Percentiles rank a stretch among this genome's conserved stretches.
phyloP scores from a whole-genome alignment of 768 basidiomycete species.

The Boletus edulis region DNA sequence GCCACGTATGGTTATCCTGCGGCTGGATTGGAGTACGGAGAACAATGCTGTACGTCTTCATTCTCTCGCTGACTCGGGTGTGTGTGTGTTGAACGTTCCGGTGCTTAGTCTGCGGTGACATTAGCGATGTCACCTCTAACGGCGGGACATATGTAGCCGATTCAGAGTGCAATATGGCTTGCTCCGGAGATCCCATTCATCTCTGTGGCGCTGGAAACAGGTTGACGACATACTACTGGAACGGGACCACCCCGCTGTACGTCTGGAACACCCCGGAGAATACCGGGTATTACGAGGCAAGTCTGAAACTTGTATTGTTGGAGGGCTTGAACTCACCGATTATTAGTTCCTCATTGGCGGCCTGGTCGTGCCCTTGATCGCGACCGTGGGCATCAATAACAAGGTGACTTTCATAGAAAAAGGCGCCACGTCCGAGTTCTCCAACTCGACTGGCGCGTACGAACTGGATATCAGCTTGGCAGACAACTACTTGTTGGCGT shows the following conservation, averaged over 20 bases:
- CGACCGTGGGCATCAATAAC: constrained; percentile 77
- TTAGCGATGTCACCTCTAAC: constrained; percentile 44
- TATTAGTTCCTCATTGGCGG: constrained; percentile 49
- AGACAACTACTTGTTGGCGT: constrained; percentile 44
- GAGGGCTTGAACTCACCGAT: neutral
- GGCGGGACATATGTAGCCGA: constrained; percentile 32
- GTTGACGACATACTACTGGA: constrained; percentile 55
- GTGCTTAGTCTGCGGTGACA: constrained; percentile 65
- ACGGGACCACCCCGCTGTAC: constrained; percentile 41
- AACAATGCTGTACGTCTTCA: constrained; percentile 62
- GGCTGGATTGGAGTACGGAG: constrained; percentile 65
- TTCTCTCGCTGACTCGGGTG: neutral
- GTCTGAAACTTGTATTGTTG: constrained; percentile 13
- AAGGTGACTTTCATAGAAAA: constrained; percentile 83
- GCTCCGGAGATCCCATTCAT: constrained; percentile 69
- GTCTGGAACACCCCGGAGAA: constrained; percentile 65
- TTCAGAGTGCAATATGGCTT: constrained; percentile 46
- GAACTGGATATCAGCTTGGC: constrained; percentile 67
- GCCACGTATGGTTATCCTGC: constrained; percentile 69
- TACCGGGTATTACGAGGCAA: constrained; percentile 69
- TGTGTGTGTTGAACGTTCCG: neutral
- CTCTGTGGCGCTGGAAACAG: constrained; percentile 61
- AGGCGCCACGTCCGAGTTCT: constrained; percentile 55
- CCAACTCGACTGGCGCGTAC: constrained; percentile 74
- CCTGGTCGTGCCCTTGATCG: constrained; percentile 68